These are phyloP conservation scores for Penicillium psychrofluorescens DNA, from an alignment of 495 filamentous ascomycete genomes.

Conservation along the genomic window DNA sequence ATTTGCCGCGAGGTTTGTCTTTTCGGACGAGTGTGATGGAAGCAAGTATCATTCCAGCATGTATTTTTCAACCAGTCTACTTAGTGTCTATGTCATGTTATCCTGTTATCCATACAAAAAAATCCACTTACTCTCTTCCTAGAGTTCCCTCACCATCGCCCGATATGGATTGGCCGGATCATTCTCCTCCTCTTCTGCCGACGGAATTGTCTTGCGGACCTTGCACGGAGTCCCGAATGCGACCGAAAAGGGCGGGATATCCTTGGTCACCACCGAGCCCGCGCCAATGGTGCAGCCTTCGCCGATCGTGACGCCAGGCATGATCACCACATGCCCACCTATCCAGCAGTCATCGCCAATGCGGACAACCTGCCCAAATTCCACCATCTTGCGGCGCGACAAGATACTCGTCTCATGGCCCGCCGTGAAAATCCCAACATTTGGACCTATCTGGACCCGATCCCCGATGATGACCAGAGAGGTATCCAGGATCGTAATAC, in stretches of 20 bases:
- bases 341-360: conserved; percentile 86
- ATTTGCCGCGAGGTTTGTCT: no score
- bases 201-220: conserved; percentile 11
- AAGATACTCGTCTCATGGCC: conserved; percentile 64
- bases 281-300: conserved; percentile 40
- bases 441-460: conserved; percentile 68
- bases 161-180: conserved; percentile 12
- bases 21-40: no score
- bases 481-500: conserved; percentile 63
- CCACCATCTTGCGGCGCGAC: conserved; percentile 64
- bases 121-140: not conserved
- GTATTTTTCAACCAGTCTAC: not conserved
- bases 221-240: conserved; percentile 26
- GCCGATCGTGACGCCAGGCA: conserved; percentile 60
- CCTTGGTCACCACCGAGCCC: conserved; percentile 31
- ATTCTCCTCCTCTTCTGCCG: conserved; percentile 12
- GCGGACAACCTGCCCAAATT: conserved; percentile 62
- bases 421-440: conserved; percentile 58
- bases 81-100: not conserved
- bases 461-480: conserved; percentile 66
- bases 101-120: no score
- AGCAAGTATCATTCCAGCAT: no score
- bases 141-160: conserved; percentile 2
- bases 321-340: conserved; percentile 62
- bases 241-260: conserved; percentile 30